Conservation (phyloP, 2,329 filamentous ascomycete genomes). For the Ophioceras dolichostomum region DNA sequence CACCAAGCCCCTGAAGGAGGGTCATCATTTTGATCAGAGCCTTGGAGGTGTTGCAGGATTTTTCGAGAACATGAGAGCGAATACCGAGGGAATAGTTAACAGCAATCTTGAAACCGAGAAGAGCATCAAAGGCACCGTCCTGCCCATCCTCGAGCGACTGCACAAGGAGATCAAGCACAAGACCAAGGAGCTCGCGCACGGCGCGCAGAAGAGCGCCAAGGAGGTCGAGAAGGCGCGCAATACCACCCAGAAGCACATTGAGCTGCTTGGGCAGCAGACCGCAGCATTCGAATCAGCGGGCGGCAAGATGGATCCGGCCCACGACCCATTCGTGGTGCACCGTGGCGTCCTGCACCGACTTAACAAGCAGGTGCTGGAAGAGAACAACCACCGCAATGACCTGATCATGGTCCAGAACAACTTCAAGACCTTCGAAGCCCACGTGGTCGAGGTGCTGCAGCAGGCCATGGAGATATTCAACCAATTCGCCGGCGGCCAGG, state of each 20-base stretch:
- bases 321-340: constrained; percentile 83
- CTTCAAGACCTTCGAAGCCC: constrained; percentile 77
- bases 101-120: constrained; percentile 86
- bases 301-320: constrained; percentile 53
- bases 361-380: constrained; percentile 81
- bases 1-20: constrained; percentile 73
- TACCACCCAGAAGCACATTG: constrained; percentile 87
- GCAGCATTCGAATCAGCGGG: constrained; percentile 67
- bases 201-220: constrained; percentile 76
- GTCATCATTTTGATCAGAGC: constrained; percentile 83
- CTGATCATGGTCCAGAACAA: constrained; percentile 83
- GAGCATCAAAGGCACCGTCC: constrained; percentile 71
- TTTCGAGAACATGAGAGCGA: constrained; percentile 88
- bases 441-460: constrained; percentile 74
- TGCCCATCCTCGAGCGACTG: constrained; percentile 80
- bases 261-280: constrained; percentile 78
- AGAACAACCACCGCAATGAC: constrained; percentile 93
- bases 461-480: constrained; percentile 73
- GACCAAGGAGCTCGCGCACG: constrained; percentile 73
- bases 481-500: constrained; percentile 66
- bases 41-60: constrained; percentile 79
- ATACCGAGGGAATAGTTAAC: constrained; percentile 84
- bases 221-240: constrained; percentile 82
- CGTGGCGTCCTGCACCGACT: constrained; percentile 74
- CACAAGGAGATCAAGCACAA: constrained; percentile 97